These are phyloP conservation scores for Fusarium domesticum DNA, from an alignment of 2,329 filamentous ascomycete genomes.

Conservation along the genomic window DNA sequence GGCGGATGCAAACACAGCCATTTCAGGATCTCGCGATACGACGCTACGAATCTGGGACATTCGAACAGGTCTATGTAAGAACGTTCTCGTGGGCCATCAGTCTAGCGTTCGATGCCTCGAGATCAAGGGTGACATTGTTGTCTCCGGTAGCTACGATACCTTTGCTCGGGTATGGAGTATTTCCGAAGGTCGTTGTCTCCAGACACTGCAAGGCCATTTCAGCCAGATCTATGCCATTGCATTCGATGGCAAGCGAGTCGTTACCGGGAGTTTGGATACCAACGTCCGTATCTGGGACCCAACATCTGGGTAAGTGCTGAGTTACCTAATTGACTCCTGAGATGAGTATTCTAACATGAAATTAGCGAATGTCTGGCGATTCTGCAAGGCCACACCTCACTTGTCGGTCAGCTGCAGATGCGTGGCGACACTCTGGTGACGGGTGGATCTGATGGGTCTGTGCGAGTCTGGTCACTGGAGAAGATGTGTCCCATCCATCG, in stretches of 20 bases:
- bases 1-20: slow-evolving; percentile 89
- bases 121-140: slow-evolving; percentile 92
- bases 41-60: slow-evolving; percentile 96
- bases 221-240: slow-evolving; percentile 99
- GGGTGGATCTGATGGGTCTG: slow-evolving; percentile 91
- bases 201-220: slow-evolving; percentile 90
- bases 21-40: slow-evolving; percentile 93
- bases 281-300: slow-evolving; percentile 98
- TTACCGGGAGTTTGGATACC: slow-evolving; percentile 93
- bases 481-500: slow-evolving; percentile 91
- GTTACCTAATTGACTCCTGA: neutral
- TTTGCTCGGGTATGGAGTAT: slow-evolving; percentile 98
- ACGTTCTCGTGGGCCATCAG: slow-evolving; percentile 90
- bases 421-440: slow-evolving; percentile 92
- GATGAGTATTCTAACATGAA: slow-evolving; percentile 29
- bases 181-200: slow-evolving; percentile 86
- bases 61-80: slow-evolving; percentile 79
- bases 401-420: slow-evolving; percentile 96
- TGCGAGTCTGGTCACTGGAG: slow-evolving; percentile 91
- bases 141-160: slow-evolving; percentile 98
- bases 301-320: slow-evolving; percentile 66
- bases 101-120: slow-evolving; percentile 93
- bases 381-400: slow-evolving; percentile 91
- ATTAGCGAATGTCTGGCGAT: slow-evolving; percentile 76
- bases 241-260: slow-evolving; percentile 89